A percentile compares a stretch with the other conserved stretches of the same genome.
phyloP scores from a whole-genome alignment of 1,139 yeast species.

The Casaregolazyma lundiana region DNA sequence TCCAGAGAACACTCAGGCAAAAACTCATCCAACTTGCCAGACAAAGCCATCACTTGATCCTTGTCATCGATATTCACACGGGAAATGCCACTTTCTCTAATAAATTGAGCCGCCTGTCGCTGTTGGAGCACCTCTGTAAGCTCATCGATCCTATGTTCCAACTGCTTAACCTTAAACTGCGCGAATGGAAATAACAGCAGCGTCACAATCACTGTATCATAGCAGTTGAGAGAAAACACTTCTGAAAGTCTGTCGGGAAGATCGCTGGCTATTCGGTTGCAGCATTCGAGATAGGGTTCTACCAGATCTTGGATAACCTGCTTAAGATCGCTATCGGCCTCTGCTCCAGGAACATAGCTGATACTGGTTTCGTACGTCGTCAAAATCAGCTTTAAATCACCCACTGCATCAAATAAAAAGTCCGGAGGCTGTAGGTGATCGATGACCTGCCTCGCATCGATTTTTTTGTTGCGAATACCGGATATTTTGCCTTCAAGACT shows the following conservation, averaged over 20 bases:
- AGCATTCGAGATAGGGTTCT: conserved; percentile 35
- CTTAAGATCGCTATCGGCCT: conserved; percentile 19
- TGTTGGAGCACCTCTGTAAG: conserved; percentile 30
- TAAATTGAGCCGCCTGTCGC: conserved; percentile 26
- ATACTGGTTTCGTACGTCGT: conserved; percentile 33
- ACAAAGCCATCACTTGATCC: conserved; percentile 33
- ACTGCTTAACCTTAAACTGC: conserved; percentile 31
- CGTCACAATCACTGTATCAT: conserved; percentile 31
- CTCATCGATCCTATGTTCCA: conserved; percentile 28
- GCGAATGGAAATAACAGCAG: conserved; percentile 31
- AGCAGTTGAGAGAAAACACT: conserved; percentile 35
- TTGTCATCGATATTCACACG: conserved; percentile 14
- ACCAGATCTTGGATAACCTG: conserved; percentile 32
- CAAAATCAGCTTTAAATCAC: conserved; percentile 33
- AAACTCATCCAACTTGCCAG: conserved; percentile 32
- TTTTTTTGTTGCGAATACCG: conserved; percentile 17
- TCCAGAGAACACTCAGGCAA: conserved; percentile 36
- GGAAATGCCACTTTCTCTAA: conserved; percentile 27
- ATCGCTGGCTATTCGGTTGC: conserved; percentile 29
- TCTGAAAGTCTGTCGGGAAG: conserved; percentile 25
- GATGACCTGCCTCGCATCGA: conserved; percentile 10
- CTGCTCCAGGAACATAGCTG: conserved; percentile 25
- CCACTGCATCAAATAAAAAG: conserved; percentile 32
- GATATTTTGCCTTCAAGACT: conserved; percentile 26
- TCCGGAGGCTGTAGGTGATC: conserved; percentile 36